Evolutionary conservation across 2,329 filamentous ascomycete species (phyloP), one percentile per base, ranked within the genome.

Genomic region (Ophiostoma triangulosporum): DNA sequence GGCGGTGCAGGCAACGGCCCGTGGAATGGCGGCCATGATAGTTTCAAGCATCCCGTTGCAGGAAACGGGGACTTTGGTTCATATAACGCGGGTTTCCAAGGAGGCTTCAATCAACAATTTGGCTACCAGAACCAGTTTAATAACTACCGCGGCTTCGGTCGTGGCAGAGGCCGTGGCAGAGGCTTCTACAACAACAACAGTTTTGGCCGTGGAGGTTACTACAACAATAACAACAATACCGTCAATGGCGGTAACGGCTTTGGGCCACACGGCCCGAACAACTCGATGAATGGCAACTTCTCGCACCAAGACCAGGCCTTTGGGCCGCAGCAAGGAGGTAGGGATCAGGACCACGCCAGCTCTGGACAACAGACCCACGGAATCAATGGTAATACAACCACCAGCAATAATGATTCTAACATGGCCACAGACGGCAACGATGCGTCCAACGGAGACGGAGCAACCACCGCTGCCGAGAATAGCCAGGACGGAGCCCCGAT

Each of bases 41-140:
- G 87, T 84, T 88, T 81, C 83, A 89, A 81, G 82, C 74, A 84
- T 78, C 78, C 81, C 85, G 88, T 81, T 86, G 81, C 81, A 79
- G 82, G 81, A 72, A 76, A 77, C 76, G 81, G 83, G 86, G 84
- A 87, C 73, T 88, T 79, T 81, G 84, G 83, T 73, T 77, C 78
- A 73, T 82, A 83, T 80, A 84, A 85, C 76, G 76, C 81, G 76
- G 83, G 82, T 73, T 87, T 78, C 75, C 77, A 78, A 70, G 83
- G 83, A 83, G 85, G 79, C 74, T 83, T 75, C 79, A 84, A 82
- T 46, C 78, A 81, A 83, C 80, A 88, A 78, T 89, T 85, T 81
- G 82, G 82, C 70, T 80, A 82, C 69, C 73, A 86, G 70, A 80
- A 80, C 71, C 70, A 83, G 70, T 83, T 80, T 78, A 87, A 87